These are phyloP conservation scores for Aureococcus anophagefferens DNA, from an alignment of 108 stramenopile genomes.

Conservation along the genomic window DNA sequence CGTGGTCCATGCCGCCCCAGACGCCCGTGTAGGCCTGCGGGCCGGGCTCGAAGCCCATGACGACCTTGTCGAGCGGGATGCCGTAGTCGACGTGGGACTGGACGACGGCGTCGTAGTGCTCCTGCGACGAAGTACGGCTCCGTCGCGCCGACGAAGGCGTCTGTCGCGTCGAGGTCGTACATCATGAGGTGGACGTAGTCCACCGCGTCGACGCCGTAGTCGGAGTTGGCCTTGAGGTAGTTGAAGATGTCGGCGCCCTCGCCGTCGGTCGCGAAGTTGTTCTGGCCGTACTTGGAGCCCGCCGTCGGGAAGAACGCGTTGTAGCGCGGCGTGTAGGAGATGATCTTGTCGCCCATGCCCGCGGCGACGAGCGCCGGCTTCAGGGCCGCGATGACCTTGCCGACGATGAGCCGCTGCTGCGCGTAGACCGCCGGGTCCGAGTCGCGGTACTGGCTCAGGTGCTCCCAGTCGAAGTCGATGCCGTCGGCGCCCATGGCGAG, in stretches of 20 bases:
- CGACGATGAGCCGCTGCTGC: neutral
- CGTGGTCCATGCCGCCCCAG: neutral
- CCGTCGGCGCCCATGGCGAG: neutral
- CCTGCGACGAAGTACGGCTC: too few species aligned
- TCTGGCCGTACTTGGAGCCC: neutral
- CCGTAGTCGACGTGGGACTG: neutral
- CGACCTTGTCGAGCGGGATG: neutral
- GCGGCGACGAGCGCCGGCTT: neutral
- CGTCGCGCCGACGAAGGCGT: neutral
- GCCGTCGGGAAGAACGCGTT: neutral
- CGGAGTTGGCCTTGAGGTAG: neutral
- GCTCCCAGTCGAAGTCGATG: constrained; percentile 2
- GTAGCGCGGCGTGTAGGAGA: neutral
- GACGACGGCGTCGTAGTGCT: neutral
- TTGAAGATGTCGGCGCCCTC: neutral
- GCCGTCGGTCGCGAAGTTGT: neutral
- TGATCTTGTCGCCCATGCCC: neutral
- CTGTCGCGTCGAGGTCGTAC: neutral
- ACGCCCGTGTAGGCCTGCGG: neutral
- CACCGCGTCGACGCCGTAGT: neutral
- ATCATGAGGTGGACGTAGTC: neutral
- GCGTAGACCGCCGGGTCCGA: neutral
- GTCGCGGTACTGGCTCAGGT: neutral
- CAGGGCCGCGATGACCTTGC: neutral
- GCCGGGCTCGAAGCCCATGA: neutral